Evolutionary conservation across 768 basidiomycete genomes (phyloP), one percentile per base, ranked within the genome.

Genomic region (Rhizopogon salebrosus): DNA sequence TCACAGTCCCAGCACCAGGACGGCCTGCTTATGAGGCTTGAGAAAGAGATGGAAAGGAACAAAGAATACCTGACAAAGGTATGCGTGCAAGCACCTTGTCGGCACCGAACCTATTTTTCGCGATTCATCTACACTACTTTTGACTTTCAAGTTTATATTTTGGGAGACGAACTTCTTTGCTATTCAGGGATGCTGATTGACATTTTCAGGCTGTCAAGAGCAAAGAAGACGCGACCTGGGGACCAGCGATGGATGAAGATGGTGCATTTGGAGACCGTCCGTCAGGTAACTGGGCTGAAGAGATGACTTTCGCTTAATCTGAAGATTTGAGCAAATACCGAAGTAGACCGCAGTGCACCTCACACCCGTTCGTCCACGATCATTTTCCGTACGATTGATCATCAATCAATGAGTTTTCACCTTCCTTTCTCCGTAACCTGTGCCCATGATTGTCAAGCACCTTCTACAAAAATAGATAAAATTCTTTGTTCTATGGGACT

Each of bases 1-100:
- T 68, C 60, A 48, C 72, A 75, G 2, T 77, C 75, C 9, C 87
- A 90, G 62, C 68, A 70, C 41, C 87, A 70, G 26, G 62, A 62
- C 5, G 18, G 58, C 10, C 39, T 59, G 4, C 57, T 70, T 42
- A 54, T 56, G 5, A 56, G 40, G 37, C 37, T 70, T 8, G 63
- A 69, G 50, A 56, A 48, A 35, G 60, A 66, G 46, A 67, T 85
- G 60, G 80, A 76, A 37, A 72, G 77, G 63, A 85, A 83, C 64
- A 85, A 75, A 60, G 91, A 92, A 41, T 92, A 83, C 56, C 63
- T 92, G 60, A 72, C 61, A 29, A 93, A 92, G 80, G 88, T 86
- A 29, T 43, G 71, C 3, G 16, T 46, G 29, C 11, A 24, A 23
- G 11, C 31, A 27, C 41, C 34, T 20, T 38, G 16, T 22, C 35